These are phyloP conservation scores for Rhypophila decipiens DNA, from an alignment of 495 filamentous ascomycete species.

Conservation along the genomic window DNA sequence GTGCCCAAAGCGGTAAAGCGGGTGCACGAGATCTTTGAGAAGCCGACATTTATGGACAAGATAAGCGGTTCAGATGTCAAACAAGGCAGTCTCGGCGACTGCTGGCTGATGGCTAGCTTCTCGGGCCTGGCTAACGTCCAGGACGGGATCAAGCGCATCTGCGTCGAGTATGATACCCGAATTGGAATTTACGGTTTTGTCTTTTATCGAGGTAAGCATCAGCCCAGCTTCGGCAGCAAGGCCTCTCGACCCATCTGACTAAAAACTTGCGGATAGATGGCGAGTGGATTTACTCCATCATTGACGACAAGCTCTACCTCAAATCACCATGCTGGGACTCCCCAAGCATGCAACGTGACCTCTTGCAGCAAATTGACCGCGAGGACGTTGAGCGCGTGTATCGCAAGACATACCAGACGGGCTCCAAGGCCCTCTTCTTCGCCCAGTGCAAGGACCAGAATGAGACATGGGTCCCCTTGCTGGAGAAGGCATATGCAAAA, in stretches of 20 bases:
- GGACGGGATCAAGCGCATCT: slow-evolving; percentile 70
- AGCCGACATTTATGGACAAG: slow-evolving; percentile 75
- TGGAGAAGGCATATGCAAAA: slow-evolving; percentile 96
- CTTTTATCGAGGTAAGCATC: slow-evolving; percentile 57
- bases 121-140: slow-evolving; percentile 75
- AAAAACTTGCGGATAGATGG: slow-evolving; percentile 48
- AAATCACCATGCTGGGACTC: slow-evolving; percentile 76
- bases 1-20: slow-evolving; percentile 63
- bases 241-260: no score
- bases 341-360: slow-evolving; percentile 46
- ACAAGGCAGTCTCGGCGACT: slow-evolving; percentile 78
- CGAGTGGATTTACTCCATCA: slow-evolving; percentile 88
- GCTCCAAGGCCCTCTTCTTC: slow-evolving; percentile 79
- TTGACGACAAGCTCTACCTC: slow-evolving; percentile 77
- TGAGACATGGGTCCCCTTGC: slow-evolving; percentile 88
- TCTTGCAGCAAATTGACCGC: slow-evolving; percentile 52
- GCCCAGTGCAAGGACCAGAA: slow-evolving; percentile 80
- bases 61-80: slow-evolving; percentile 73
- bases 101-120: slow-evolving; percentile 89
- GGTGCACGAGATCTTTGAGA: slow-evolving; percentile 80
- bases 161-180: slow-evolving; percentile 65
- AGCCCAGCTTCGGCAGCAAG: not conserved
- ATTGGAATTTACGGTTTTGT: slow-evolving; percentile 96
- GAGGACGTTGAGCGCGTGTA: slow-evolving; percentile 70
- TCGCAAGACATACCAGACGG: slow-evolving; percentile 69